Base-by-base conservation (phyloP, 805 yeast genomes). In the Wickerhamiella siamensis region DNA sequence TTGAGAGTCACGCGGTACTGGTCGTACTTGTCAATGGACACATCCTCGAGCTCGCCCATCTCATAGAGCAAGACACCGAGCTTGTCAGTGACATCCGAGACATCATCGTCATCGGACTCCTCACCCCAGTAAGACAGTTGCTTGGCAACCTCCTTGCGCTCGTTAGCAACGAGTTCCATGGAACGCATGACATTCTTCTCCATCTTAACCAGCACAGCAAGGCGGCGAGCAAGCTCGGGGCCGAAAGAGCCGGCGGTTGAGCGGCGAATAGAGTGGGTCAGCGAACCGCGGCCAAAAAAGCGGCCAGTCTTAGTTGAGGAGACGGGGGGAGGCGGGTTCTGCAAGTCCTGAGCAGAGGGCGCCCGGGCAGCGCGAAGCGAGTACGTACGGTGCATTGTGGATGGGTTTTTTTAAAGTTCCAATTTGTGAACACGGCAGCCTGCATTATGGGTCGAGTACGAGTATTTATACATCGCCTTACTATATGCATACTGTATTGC, bases 121-220 rank as follows among this genome's bases (percentile, higher is more conserved):
- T 83, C 95, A 69, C 98, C 98, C 98, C 98, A 88, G 53, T 79
- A 63, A 29, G 96, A 86, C 62, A 88, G 75, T 71, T 88, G 97
- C 71, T 86, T 87, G 56, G 97, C 98, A 53, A 87, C 95, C 57
- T 81, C 87, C 63, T 87, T 79, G 64, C 96, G 78, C 71, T 91
- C 97, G 57, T 81, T 75, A 53, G 96, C 84, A 46, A 84, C 87
- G 51, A 83, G 71, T 70, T 91, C 97, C 57, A 91, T 72, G 48
- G 94, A 77, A 65, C 95, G 79, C 82, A 87, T 79, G 50, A 88
- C 81, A 64, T 83, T 82, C 74, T 91, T 91, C 71, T 88, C 98
- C 73, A 86, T 82, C 74, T 88, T 91, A 61, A 91, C 83, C 61
- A 83, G 75, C 57, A 80, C 86, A 33, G 94, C 79, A 58, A 88